Conservation (phyloP, 2,329 filamentous ascomycete genomes). For the Alternaria triticimaculans region DNA sequence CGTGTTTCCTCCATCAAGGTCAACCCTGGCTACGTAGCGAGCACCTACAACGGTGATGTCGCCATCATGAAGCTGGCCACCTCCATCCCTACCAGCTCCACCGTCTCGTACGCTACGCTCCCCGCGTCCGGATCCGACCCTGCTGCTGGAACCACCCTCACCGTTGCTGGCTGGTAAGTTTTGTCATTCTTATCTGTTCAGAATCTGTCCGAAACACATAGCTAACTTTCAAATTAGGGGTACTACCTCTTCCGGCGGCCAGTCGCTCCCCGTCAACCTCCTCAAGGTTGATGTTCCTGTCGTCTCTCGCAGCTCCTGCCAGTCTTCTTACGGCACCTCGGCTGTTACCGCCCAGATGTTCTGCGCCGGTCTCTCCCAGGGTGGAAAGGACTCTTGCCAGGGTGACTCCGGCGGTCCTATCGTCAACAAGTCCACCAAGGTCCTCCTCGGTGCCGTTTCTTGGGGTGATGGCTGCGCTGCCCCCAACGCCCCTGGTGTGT, state of each 20-base stretch:
- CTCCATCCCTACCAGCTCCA: conserved; percentile 28
- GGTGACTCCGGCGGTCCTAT: conserved; percentile 40
- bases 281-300: conserved; percentile 39
- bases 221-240: not conserved
- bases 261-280: conserved; percentile 18
- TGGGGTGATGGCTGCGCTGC: conserved; percentile 28
- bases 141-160: conserved; percentile 21
- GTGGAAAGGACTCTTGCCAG: conserved; percentile 44
- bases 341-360: conserved; percentile 34
- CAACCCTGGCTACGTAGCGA: conserved; percentile 28
- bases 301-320: conserved; percentile 32
- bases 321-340: conserved; percentile 21
- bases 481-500: conserved; percentile 33
- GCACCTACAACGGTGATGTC: conserved; percentile 28
- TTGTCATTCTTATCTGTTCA: not conserved
- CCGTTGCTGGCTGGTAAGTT: conserved; percentile 32
- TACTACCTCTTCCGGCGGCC: not conserved
- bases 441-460: conserved; percentile 10
- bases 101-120: conserved; percentile 30
- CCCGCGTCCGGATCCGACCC: conserved; percentile 32
- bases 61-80: conserved; percentile 37
- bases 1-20: conserved; percentile 24
- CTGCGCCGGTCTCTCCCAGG: conserved; percentile 30
- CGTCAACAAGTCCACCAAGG: conserved; percentile 17
- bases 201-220: not conserved